Conservation (phyloP, 108 stramenopile species). For the Skeletonema marinoi region DNA sequence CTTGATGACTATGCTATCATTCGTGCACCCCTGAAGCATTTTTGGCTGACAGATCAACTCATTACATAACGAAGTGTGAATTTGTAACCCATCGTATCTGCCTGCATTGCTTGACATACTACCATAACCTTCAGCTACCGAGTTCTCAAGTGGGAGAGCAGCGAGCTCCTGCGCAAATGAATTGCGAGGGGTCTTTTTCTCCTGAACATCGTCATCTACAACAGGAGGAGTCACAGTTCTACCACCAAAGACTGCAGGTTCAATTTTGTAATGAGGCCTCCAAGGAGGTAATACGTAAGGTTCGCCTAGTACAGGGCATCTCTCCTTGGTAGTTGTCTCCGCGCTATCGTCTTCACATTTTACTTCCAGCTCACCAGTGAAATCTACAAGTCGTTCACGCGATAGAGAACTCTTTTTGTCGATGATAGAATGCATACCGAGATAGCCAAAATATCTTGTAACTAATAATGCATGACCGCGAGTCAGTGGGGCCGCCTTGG, state of each 20-base stretch:
- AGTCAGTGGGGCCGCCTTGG: constrained; percentile 74
- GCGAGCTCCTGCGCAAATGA: constrained; percentile 82
- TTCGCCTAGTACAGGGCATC: constrained; percentile 34
- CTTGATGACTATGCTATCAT: constrained; percentile 79
- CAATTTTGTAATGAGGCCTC: constrained; percentile 53
- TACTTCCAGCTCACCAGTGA: constrained; percentile 78
- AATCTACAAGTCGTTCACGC: constrained; percentile 82
- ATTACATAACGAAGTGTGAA: constrained; percentile 80
- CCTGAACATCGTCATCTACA: constrained; percentile 3
- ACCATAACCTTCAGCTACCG: constrained; percentile 19
- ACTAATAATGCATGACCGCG: constrained; percentile 85
- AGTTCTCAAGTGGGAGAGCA: constrained; percentile 59
- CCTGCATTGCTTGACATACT: constrained; percentile 23
- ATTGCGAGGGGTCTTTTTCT: constrained; percentile 1
- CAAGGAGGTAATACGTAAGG: constrained; percentile 53
- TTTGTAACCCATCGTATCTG: constrained; percentile 57
- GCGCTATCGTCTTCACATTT: constrained; percentile 34
- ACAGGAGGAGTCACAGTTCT: constrained; percentile 37
- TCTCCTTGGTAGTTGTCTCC: constrained; percentile 16
- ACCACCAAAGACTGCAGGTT: constrained; percentile 72
- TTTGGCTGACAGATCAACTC: constrained; percentile 81
- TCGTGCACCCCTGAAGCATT: constrained; percentile 67
- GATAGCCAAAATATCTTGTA: constrained; percentile 89
- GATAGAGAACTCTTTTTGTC: constrained; percentile 73
- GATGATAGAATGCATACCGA: constrained; percentile 81